Base-by-base conservation (phyloP, 116 monocot genomes). In the Zostera marina region DNA sequence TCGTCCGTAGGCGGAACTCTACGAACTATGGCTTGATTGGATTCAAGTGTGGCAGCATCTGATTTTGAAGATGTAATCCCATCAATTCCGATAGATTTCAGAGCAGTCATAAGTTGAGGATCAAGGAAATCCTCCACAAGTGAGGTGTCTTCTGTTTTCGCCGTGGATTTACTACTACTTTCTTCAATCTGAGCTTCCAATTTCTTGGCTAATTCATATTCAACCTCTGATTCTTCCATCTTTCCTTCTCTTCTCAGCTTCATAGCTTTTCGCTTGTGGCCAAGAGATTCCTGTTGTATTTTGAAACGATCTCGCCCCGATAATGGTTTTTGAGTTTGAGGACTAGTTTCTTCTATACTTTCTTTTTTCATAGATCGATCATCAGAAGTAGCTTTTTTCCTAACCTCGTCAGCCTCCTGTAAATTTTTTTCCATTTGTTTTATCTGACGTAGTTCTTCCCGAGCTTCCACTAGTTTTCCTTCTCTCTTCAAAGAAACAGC, bases 161-260 rank as follows among this genome's bases (percentile, higher is more conserved):
- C 41, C 42, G 56, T 60, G 15, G 38, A 42, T 1, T 22, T 25
- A 1, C 38, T 17, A 22, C 63, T 69, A 11, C 25, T 42, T 51
- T 76, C 86, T 72, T 98, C 90, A 51, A 98, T 60, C 58, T 90
- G 98, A 20, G 67, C 72, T 68, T 98, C 85, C 32, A 98, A 62
- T 39, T 70, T 63, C 68, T 90, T 89, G 8, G 98, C 98, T 43
- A 83, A 41, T 44, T 82, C 86, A 32, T 74, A 65, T 62, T 89
- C 84, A 14, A 68, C 78, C 24, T 89, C 85, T 4, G 98, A 70
- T 70, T 98, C 98, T n/a, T 73, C 80, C 0, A 79, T 74, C 77
- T 77, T 89, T 46, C 98, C 98, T 63, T 86, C 90, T 73, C 98
- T 85, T 40, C 88, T 68, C 42, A 98, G 80, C 74, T 79, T 98